Evolutionary conservation across 129 eudicot genomes (phyloP), one percentile per base, ranked within the genome.

Genomic region (Mikania micrantha): DNA sequence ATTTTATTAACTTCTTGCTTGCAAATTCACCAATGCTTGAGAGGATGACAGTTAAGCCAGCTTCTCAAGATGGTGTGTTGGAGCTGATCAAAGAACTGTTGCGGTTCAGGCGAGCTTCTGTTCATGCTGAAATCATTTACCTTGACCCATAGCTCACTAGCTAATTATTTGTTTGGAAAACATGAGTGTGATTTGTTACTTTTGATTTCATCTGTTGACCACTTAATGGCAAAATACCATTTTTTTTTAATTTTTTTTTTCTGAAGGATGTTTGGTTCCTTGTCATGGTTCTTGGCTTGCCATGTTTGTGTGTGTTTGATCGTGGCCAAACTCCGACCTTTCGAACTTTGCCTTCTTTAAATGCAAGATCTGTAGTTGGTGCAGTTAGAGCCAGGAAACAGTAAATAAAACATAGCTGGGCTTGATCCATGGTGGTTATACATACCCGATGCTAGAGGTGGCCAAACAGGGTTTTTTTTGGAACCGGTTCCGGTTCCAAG

Each of bases 41-140:
- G 72, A 84, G 69, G 70, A 80, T 92, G 98, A 85, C 85, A 12
- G 84, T 92, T 20, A 85, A 88, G 75, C 98, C 98, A 4, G 84
- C 82, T 49, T 70, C 91, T 15, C 58, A 47, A 38, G 91, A 82
- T 41, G 81, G 84, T 59, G 91, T 81, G 19, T 79, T 79, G 83
- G 96, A 92, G 59, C 20, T 91, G 80, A 41, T 84, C 10, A 92
- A 82, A 80, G 89, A 88, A 69, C 73, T 92, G 82, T 60, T 92
- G 27, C 83, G 91, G 15, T 92, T 88, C 47, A 71, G 90, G 44
- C 81, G 98, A 45, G 95, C 96, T 67, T 92, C 98, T 5, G 80
- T 75, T 15, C 76, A 73, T 25, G 95, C 95, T 7, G 96, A 92
- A 77, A 83, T 92, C 60, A 70, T 88, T 44, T 85, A 79, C 60